phyloP scores from a whole-genome alignment of 306 rosid species.

The Arachis hypogaea region DNA sequence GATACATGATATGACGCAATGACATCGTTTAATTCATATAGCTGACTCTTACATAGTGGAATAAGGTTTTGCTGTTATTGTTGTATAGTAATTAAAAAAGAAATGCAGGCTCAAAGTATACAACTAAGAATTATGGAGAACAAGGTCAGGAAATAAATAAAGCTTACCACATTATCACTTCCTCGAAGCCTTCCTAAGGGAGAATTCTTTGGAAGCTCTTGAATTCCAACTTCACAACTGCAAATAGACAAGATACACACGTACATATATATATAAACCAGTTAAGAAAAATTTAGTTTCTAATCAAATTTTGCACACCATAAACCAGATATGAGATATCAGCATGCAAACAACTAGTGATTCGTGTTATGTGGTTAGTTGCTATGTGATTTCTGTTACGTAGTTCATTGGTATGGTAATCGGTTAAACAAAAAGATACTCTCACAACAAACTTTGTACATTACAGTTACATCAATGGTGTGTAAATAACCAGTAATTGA shows the following conservation, averaged over 20 bases:
- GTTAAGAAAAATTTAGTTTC: background rate
- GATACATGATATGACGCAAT: no score
- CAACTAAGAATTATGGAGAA: background rate
- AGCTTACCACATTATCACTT: constrained; percentile 91
- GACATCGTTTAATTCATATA: no score
- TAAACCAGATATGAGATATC: background rate
- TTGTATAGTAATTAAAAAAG: no score
- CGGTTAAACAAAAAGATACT: background rate
- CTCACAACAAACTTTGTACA: background rate
- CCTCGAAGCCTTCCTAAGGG: constrained; percentile 90
- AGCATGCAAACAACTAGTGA: background rate
- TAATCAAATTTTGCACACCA: background rate
- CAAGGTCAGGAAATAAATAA: constrained; percentile 17
- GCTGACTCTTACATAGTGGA: no score
- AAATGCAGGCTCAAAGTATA: no score
- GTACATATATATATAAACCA: background rate
- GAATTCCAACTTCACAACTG: constrained; percentile 92
- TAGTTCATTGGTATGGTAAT: background rate
- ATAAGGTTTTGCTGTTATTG: no score
- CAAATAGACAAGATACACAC: background rate
- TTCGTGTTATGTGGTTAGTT: background rate
- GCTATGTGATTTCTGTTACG: background rate
- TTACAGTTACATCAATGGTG: background rate
- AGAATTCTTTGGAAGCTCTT: constrained; percentile 78
- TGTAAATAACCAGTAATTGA: background rate